Conservation (phyloP, 2,329 filamentous ascomycete genomes). For the Cephalotrichum gorgonifer region DNA sequence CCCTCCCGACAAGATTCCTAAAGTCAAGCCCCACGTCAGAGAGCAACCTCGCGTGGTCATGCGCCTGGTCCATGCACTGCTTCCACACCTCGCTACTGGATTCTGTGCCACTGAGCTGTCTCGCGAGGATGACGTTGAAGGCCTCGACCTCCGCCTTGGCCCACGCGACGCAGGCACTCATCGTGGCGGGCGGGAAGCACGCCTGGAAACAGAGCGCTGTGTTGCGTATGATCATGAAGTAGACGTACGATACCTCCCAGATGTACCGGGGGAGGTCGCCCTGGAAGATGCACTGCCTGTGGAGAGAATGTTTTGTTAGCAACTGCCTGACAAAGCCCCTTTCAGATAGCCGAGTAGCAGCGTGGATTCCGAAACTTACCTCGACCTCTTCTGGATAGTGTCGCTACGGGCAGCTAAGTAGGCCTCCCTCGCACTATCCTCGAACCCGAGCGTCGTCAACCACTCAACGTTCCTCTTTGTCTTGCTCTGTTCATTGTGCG, state of each 20-base stretch:
- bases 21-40: conserved; percentile 87
- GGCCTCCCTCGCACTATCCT: conserved; percentile 77
- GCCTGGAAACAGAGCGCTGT: conserved; percentile 81
- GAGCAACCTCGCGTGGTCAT: conserved; percentile 69
- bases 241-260: conserved; percentile 89
- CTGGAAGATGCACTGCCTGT: conserved; percentile 86
- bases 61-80: conserved; percentile 73
- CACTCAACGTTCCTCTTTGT: conserved; percentile 75
- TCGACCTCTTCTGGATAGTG: conserved; percentile 70
- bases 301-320: background rate
- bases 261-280: conserved; percentile 89
- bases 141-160: conserved; percentile 90
- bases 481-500: conserved; percentile 64
- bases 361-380: conserved; percentile 39
- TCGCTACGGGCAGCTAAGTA: conserved; percentile 73
- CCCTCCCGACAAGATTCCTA: conserved; percentile 63
- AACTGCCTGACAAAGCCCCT: background rate
- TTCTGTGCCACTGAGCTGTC: conserved; percentile 82
- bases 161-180: conserved; percentile 95
- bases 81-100: conserved; percentile 66
- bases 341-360: too few species aligned
- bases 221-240: conserved; percentile 89
- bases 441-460: conserved; percentile 79
- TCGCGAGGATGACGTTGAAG: conserved; percentile 72
- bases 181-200: conserved; percentile 78